Conservation (phyloP, 495 filamentous ascomycete species). For the Penicillium maclennaniae region DNA sequence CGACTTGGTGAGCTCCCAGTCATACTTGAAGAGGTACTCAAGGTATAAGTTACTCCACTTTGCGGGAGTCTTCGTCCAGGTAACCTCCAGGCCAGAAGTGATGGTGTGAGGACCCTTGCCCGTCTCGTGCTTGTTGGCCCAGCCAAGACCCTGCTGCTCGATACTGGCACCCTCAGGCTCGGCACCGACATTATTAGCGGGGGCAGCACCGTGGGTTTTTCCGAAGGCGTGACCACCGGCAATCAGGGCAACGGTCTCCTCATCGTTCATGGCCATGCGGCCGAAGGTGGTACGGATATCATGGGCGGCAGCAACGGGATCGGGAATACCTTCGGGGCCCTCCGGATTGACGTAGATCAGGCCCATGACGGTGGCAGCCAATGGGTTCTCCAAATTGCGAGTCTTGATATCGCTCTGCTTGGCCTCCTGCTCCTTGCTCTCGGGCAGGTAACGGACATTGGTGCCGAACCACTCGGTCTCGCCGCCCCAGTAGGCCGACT, state of each 20-base stretch:
- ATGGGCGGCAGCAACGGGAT: conserved; percentile 59
- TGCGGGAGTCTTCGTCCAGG: conserved; percentile 66
- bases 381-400: conserved; percentile 58
- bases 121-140: conserved; percentile 53
- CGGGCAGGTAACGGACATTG: conserved; percentile 57
- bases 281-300: conserved; percentile 69
- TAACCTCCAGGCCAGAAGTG: conserved; percentile 70
- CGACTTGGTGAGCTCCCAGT: conserved; percentile 73
- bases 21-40: conserved; percentile 69
- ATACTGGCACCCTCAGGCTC: conserved; percentile 62
- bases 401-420: conserved; percentile 50
- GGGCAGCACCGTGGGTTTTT: conserved; percentile 68
- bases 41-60: conserved; percentile 66
- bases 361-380: conserved; percentile 67
- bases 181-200: conserved; percentile 52
- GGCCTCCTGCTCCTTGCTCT: conserved; percentile 48
- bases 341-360: conserved; percentile 76
- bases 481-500: conserved; percentile 70
- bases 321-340: conserved; percentile 65
- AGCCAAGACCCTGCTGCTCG: conserved; percentile 64
- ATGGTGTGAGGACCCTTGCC: conserved; percentile 65
- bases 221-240: conserved; percentile 72
- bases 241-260: conserved; percentile 71
- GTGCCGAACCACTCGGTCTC: conserved; percentile 67
- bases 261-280: conserved; percentile 76